Evolutionary conservation across 2,329 filamentous ascomycete species (phyloP), one percentile per base, ranked within the genome.

Genomic region (Xylariaceae sp.): DNA sequence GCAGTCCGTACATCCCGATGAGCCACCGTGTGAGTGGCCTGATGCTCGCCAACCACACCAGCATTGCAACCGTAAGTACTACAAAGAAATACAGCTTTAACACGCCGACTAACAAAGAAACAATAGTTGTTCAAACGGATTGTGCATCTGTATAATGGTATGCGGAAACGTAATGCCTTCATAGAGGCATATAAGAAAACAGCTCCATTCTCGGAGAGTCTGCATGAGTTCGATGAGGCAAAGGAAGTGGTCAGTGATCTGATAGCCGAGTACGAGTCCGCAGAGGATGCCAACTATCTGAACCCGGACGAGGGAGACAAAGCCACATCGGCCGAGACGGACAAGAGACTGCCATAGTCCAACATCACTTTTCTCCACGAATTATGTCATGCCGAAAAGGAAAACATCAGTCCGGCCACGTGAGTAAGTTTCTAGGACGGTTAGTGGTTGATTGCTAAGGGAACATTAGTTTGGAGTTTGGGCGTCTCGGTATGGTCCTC

Each of bases 21-120:
- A 91, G 90, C 64, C 92, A 97, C 71, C 89, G 95, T 47, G 95
- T 99, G 51, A 96, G 91, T 63, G 95, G 95, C 2, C 83, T 99
- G 56, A 99, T 99, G 95, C 80, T 99, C 57, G 95, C 95, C 12
- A 99, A 99, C 71, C 95, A 99, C 73, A 99, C 95, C 0, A 96
- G 93, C 62, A 96, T 99, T 65, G 91, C 93, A 45, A 97, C 95
- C 20, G 86, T 88, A 78, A 67, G 83, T 62, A 21, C 10, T n/a
- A 29, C 21, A 26, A 21, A 9, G 40, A 16, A 44, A 6, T 9
- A 41, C 4, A 16, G 3, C 23, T 4, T 7, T 10, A 18, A 5
- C 6, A 9, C 44, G 23, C 20, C 12, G 29, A 20, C 45, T 60
- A 43, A 59, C 20, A 37, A 20, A 16, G n/a, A 14, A 43, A 47